Evolutionary conservation across 139 green algal species (phyloP).

Genomic region (Pleodorina starrii): DNA sequence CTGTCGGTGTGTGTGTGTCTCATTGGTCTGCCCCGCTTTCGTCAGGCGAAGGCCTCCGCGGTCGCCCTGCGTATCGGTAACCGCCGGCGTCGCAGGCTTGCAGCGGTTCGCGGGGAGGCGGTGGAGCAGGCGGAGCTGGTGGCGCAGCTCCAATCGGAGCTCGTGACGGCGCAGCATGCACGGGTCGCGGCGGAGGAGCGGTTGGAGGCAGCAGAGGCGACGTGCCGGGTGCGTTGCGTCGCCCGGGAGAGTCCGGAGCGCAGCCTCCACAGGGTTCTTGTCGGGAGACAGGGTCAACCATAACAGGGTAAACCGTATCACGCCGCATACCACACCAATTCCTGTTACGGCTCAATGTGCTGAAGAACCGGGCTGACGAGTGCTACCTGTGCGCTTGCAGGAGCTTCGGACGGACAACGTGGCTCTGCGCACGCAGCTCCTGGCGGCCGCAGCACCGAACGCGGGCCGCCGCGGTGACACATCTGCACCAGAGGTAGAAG

Average conservation of each 20-base stretch:
- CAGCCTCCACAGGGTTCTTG: no score
- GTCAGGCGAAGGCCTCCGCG: no score
- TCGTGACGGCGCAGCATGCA: background rate
- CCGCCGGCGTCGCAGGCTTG: conserved; percentile 19
- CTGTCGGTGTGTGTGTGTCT: no score
- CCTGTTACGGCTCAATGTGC: no score
- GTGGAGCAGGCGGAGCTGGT: background rate
- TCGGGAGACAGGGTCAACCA: no score
- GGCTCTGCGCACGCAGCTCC: background rate
- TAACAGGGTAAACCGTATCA: no score
- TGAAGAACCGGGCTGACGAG: no score
- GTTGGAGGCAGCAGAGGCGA: conserved; percentile 4
- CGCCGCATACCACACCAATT: no score
- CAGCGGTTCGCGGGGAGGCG: conserved; percentile 8
- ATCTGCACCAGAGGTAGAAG: no score
- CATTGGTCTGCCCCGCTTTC: no score
- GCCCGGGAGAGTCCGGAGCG: no score
- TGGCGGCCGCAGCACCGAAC: background rate
- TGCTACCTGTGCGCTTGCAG: conserved; percentile 1
- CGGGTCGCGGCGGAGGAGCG: conserved; percentile 11
- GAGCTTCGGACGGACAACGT: conserved; percentile 6
- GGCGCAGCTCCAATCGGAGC: background rate
- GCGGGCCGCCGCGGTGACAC: background rate
- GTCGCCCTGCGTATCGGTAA: no score
- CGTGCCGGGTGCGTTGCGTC: conserved; percentile 1